A percentile compares a stretch with the other conserved stretches of the same genome.
phyloP scores from a whole-genome alignment of 2,329 filamentous ascomycete genomes.

The Whalleya microplaca region DNA sequence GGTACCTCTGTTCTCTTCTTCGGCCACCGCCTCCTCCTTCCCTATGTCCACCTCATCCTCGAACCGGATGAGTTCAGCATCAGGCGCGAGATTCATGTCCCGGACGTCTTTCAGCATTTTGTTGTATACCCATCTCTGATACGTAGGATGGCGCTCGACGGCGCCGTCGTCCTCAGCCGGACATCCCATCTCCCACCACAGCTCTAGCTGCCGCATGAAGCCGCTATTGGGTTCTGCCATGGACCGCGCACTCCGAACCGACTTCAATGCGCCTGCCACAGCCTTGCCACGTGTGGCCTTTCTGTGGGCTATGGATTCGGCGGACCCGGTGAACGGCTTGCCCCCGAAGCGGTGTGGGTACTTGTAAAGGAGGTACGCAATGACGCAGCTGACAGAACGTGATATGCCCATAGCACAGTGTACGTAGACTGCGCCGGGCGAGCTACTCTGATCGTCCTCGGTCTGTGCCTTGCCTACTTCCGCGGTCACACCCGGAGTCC shows the following conservation, averaged over 20 bases:
- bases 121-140: slow-evolving; percentile 72
- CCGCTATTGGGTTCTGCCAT: slow-evolving; percentile 88
- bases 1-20: slow-evolving; percentile 27
- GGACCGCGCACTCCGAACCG: slow-evolving; percentile 71
- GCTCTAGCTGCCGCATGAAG: slow-evolving; percentile 84
- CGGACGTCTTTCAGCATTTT: slow-evolving; percentile 61
- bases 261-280: slow-evolving; percentile 64
- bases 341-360: slow-evolving; percentile 57
- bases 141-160: slow-evolving; percentile 70
- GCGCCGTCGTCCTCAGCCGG: slow-evolving; percentile 60
- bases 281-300: slow-evolving; percentile 51
- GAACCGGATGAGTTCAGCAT: slow-evolving; percentile 76
- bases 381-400: slow-evolving; percentile 80
- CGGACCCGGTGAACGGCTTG: slow-evolving; percentile 48
- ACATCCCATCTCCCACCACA: slow-evolving; percentile 88
- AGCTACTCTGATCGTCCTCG: slow-evolving; percentile 8
- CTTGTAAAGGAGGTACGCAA: slow-evolving; percentile 82
- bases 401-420: slow-evolving; percentile 95
- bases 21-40: slow-evolving; percentile 31
- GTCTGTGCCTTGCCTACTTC: slow-evolving; percentile 57
- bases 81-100: slow-evolving; percentile 78
- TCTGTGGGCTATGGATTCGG: slow-evolving; percentile 40
- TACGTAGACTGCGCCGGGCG: slow-evolving; percentile 54
- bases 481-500: slow-evolving; percentile 42
- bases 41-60: slow-evolving; percentile 69